Conservation (phyloP, 2,329 filamentous ascomycete species). For the Colletotrichum liriopes region DNA sequence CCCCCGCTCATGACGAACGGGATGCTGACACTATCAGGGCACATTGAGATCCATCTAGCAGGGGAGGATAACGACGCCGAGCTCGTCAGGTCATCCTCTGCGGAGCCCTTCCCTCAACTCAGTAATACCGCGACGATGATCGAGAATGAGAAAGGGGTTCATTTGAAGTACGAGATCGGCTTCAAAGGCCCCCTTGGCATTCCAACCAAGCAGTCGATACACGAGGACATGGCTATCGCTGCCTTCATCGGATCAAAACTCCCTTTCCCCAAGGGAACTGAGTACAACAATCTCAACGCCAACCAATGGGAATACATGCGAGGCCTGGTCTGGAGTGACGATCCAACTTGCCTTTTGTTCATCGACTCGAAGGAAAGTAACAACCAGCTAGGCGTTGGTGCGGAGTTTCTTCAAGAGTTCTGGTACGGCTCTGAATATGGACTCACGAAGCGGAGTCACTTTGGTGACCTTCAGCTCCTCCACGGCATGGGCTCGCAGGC, state of each 20-base stretch:
- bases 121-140: no score
- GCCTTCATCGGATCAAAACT: neutral
- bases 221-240: neutral
- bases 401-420: neutral
- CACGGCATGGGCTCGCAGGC: neutral
- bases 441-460: neutral
- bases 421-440: neutral
- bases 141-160: neutral
- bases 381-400: neutral
- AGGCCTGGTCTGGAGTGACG: conserved; percentile 40
- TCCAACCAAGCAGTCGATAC: neutral
- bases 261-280: neutral
- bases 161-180: neutral
- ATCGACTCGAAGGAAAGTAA: conserved; percentile 9
- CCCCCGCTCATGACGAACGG: no score
- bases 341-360: conserved; percentile 36
- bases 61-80: no score
- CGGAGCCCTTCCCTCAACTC: no score
- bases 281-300: neutral
- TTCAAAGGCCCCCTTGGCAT: neutral
- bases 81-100: no score
- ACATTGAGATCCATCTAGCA: neutral
- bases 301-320: conserved; percentile 35
- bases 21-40: no score
- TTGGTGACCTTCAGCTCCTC: conserved; percentile 5